Evolutionary conservation across 2,329 filamentous ascomycete genomes (phyloP), one percentile per base, ranked within the genome.

Genomic region (Colletotrichum gigasporum): DNA sequence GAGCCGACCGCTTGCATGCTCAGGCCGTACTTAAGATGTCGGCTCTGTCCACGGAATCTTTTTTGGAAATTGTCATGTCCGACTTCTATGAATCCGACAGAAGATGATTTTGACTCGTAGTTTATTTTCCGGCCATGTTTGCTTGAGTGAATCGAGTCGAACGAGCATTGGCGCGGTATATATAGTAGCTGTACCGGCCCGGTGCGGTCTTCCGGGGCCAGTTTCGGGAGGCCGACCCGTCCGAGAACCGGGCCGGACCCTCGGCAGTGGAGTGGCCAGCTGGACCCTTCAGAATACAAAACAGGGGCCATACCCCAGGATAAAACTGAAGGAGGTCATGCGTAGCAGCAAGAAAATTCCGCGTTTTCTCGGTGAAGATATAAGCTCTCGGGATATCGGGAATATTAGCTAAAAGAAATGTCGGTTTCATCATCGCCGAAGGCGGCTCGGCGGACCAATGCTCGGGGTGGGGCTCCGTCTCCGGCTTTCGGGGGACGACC

Each of bases 401-500:
- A 32, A 65, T 50, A 64, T 55, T 48, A 62, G 35, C 48, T 54
- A 50, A 50, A 50, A 62, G 50, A 62, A 54, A 61, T 26, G 28
- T 6, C 39, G 26, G 16, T 28, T 24, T 24, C 12, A 30, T 20
- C 41, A 37, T 55, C 34, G 35, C 62, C 56, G 62, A 65, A 61
- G 62, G 32, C 56, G 22, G 48, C 62, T 65, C 56, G 62, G 62
- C 48, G 48, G 42, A 61, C 41, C 48, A 32, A 12, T 34, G 42
- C 56, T 50, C 56, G 57, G 48, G 45, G 62, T 65, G 62, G 62
- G 62, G 62, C 35, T 22, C 62, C 56, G 56, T 44, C 56, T 65
- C 62, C 62, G 56, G 62, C 32, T 61, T 65, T 65, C 56, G 62
- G 56, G 48, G 28, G 22, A 4, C 34, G 18, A 22, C 41, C 37